Conservation (phyloP, 495 filamentous ascomycete genomes). For the Aspergillus bertholletiae region DNA sequence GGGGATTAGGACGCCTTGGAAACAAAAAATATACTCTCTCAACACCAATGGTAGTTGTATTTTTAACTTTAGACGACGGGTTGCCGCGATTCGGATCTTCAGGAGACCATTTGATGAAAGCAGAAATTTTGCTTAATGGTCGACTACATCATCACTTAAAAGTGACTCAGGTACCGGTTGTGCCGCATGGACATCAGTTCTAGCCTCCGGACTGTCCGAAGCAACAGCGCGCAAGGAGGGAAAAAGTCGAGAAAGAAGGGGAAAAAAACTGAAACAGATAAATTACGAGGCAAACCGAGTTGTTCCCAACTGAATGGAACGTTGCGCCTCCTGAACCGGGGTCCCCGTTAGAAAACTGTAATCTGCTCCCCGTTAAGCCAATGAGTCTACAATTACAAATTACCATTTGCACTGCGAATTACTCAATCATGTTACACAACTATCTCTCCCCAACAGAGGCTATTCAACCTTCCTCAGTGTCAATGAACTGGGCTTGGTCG, state of each 20-base stretch:
- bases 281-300: conserved; percentile 3
- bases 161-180: background rate
- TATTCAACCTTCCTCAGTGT: background rate
- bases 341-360: conserved; percentile 10
- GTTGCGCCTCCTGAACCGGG: conserved; percentile 25
- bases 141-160: background rate
- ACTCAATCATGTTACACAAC: background rate
- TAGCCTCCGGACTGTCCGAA: background rate
- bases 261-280: background rate
- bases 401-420: background rate
- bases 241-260: background rate
- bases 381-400: background rate
- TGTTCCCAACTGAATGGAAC: conserved; percentile 30
- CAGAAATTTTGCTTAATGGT: background rate
- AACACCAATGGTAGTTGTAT: no score
- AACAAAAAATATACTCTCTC: background rate
- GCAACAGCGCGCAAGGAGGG: background rate
- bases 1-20: background rate
- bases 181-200: background rate
- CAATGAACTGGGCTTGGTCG: background rate
- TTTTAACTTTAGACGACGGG: background rate
- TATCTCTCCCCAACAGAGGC: background rate
- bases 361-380: conserved; percentile 5
- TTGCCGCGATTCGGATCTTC: conserved; percentile 6
- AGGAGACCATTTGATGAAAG: background rate